Base-by-base conservation (phyloP, 2,329 filamentous ascomycete species). In the Fonsecaea multimorphosa region DNA sequence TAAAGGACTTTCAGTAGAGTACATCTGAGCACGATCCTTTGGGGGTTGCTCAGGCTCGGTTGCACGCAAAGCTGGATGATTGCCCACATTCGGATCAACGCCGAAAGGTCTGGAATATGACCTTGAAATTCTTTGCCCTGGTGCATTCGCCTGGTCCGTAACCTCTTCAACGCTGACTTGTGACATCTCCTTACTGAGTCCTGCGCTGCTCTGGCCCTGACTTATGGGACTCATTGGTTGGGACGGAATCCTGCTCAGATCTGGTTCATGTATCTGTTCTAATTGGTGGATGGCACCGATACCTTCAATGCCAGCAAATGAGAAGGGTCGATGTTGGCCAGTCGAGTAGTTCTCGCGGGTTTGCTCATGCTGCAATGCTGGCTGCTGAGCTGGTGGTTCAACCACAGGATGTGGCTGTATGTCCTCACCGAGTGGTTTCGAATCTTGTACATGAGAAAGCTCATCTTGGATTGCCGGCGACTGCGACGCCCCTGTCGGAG, bases 141-240 rank as follows among this genome's bases (percentile, higher is more conserved):
- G 19, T 16, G 49, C 34, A 52, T 56, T 68, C n/a, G 58, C 38
- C 62, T 52, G 58, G 34, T 66, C 65, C 27, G 40, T 22, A 31
- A 65, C 58, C 14, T 70, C 69, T 11, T 70, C 68, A 32, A 65
- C 65, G 52, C 66, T 66, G 51, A 69, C 67, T 63, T 66, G 60
- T 3, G 67, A 71, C 56, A 66, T 55, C 49, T 62, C 65, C 57
- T 69, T 66, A 55, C 63, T 65, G 1, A 68, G 49, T 22, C 58
- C 49, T 11, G 34, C 31, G 49, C 62, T 65, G 58, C 67, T 69
- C 16, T 58, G 44, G n/a, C 57, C 61, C 44, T 68, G 63, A 52
- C 63, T 68, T 22, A 68, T 52, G 9, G 69, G 65, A 53, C 67
- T 71, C 46, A 69, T 46, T 8, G 68, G 66, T 27, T 63, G 64